Conservation (phyloP, 108 stramenopile genomes). For the Cyclostephanos tholiformis region DNA sequence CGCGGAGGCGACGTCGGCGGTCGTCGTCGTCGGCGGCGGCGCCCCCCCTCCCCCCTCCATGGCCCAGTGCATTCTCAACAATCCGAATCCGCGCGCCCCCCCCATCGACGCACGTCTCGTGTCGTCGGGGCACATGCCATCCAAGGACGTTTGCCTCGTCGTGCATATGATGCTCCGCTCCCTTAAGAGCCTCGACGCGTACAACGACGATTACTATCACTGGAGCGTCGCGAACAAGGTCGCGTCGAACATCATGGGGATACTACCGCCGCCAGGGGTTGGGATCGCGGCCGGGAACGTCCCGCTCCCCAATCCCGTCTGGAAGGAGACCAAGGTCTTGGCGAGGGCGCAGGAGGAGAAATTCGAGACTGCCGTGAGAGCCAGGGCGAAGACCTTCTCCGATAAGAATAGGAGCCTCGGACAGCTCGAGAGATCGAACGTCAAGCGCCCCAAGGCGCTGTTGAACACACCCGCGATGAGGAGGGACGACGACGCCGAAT, state of each 20-base stretch:
- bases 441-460: slow-evolving; percentile 78
- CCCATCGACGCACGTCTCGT: slow-evolving; percentile 68
- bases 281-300: neutral
- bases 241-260: slow-evolving; percentile 7
- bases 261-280: no score
- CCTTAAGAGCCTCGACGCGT: slow-evolving; percentile 49
- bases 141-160: slow-evolving; percentile 73
- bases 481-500: slow-evolving; percentile 6
- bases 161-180: slow-evolving; percentile 79
- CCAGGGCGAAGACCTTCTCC: slow-evolving; percentile 73
- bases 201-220: slow-evolving; percentile 54
- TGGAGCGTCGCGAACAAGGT: slow-evolving; percentile 46
- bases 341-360: slow-evolving; percentile 58
- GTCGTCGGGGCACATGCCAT: slow-evolving; percentile 58
- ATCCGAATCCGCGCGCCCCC: slow-evolving; percentile 66
- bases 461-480: slow-evolving; percentile 61
- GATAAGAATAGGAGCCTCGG: slow-evolving; percentile 70
- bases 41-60: neutral
- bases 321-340: slow-evolving; percentile 47
- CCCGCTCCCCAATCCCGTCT: slow-evolving; percentile 39
- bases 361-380: slow-evolving; percentile 43
- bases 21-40: no score
- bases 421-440: slow-evolving; percentile 67
- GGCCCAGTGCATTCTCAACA: slow-evolving; percentile 53
- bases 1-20: no score